phyloP scores from a whole-genome alignment of 2,329 filamentous ascomycete genomes.

The Beauveria medogensis region DNA sequence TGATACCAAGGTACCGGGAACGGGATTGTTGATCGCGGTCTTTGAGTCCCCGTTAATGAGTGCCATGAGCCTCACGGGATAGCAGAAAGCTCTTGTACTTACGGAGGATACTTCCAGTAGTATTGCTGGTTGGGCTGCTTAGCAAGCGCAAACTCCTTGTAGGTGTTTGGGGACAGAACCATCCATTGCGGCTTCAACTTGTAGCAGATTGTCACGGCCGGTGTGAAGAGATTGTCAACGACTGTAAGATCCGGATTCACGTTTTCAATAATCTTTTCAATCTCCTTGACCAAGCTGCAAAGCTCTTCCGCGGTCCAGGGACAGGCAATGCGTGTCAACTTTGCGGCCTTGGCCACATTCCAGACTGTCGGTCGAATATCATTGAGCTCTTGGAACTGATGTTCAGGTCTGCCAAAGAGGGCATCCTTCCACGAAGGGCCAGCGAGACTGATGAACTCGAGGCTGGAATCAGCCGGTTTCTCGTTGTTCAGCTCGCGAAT shows the following conservation, averaged over 20 bases:
- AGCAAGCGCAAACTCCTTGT: slow-evolving; percentile 8
- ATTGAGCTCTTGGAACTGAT: not conserved
- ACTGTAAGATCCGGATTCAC: slow-evolving; percentile 8
- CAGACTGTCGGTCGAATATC: slow-evolving; percentile 2
- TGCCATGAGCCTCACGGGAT: not conserved
- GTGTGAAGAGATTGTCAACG: slow-evolving; percentile 12
- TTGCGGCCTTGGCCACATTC: slow-evolving; percentile 4
- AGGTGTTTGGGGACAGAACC: slow-evolving; percentile 10
- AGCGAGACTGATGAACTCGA: slow-evolving; percentile 4
- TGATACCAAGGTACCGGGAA: slow-evolving; percentile 3
- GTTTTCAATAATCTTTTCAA: slow-evolving; percentile 2
- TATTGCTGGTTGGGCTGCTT: slow-evolving; percentile 2
- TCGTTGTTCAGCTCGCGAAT: not conserved
- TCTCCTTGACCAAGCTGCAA: not conserved
- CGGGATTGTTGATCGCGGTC: slow-evolving; percentile 1
- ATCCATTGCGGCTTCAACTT: slow-evolving; percentile 9
- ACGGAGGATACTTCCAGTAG: slow-evolving; percentile 11
- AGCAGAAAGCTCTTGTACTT: not conserved
- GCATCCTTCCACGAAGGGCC: not conserved
- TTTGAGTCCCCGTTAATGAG: not conserved
- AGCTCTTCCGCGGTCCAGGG: slow-evolving; percentile 10
- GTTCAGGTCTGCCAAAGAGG: slow-evolving; percentile 2
- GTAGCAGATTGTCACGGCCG: slow-evolving; percentile 9
- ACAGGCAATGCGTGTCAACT: slow-evolving; percentile 3
- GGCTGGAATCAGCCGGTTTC: not conserved